Evolutionary conservation across 345 rosid genomes (phyloP).

Genomic region (Eucalyptus sideroxylon): DNA sequence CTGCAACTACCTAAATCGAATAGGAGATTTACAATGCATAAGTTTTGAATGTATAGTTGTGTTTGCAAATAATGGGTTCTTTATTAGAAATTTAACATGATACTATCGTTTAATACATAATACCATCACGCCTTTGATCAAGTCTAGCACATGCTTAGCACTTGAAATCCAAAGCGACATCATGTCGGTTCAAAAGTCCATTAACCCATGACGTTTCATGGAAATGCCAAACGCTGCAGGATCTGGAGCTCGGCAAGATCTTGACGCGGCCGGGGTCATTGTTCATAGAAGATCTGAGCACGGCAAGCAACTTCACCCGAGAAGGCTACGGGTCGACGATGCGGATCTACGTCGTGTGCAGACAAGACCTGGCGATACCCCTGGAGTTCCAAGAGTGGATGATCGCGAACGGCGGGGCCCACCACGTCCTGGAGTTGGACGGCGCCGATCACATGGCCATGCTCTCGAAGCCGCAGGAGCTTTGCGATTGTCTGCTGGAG

Average conservation of each 20-base stretch:
- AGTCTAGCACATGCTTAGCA: background rate
- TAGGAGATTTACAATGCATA: background rate
- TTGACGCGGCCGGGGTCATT: conserved; percentile 11
- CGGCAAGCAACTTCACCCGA: background rate
- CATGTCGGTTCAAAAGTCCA: background rate
- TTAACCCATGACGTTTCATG: background rate
- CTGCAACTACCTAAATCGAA: background rate
- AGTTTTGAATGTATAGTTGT: background rate
- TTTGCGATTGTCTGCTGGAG: background rate
- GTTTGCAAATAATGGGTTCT: background rate
- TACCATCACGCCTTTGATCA: background rate
- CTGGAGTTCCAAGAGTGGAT: conserved; percentile 12
- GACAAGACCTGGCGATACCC: background rate
- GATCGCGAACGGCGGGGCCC: conserved; percentile 4
- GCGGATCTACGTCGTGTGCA: conserved; percentile 5
- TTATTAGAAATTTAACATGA: background rate
- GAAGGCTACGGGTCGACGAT: conserved; percentile 9
- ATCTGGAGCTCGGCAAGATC: conserved; percentile 18
- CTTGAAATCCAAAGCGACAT: background rate
- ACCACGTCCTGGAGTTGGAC: conserved; percentile 6
- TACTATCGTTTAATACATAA: background rate
- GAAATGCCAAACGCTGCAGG: background rate
- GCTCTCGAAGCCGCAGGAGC: conserved; percentile 12
- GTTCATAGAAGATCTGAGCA: background rate
- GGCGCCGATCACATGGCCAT: conserved; percentile 23